Evolutionary conservation across 2,329 filamentous ascomycete genomes (phyloP), one percentile per base, ranked within the genome.

Genomic region (Pestalotiopsis sp.): DNA sequence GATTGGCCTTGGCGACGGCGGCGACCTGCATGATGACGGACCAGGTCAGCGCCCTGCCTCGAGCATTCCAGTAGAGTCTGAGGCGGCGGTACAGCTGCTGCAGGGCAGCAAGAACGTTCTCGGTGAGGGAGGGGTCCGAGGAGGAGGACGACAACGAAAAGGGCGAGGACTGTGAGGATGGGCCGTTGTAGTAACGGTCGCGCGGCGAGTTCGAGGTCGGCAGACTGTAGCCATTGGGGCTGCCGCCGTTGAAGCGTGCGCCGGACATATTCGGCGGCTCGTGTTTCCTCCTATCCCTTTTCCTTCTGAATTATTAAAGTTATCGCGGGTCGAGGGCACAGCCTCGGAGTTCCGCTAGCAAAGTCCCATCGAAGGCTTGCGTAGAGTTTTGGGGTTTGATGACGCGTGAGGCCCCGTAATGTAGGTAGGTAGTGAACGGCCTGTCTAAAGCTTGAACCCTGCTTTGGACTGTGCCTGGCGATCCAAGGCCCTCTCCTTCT

Each of bases 21-120:
- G 70, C 75, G 9, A 68, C 71, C 45, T 76, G 75, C 55, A 78
- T 70, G 41, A 78, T 69, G 25, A 80, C 67, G 17, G 72, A 74
- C 52, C 78, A 75, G 3, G 76, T 79, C 59, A 80, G 75, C 27
- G 76, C 79, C 58, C 79, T 76, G 64, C 83, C 83, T 11, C 78
- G 81, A n/a, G 82, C 80, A 45, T 78, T 75, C 67, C 78, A 77
- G 78, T 85, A 87, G n/a, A 74, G 73, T 76, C 79, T 79, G n/a
- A 82, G 58, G 59, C 77, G 76, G 58, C 75, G 78, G 41, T 76
- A 61, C 49, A 79, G 71, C 4, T 71, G 75, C 67, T 71, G 73
- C 13, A 74, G 49, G 27, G 76, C 71, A 61, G 77, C 74, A 45
- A 76, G 70, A 64, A 81, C 73, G 74, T 82, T 79, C 72, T 82